Evolutionary conservation across 2,329 filamentous ascomycete genomes (phyloP).

Genomic region (Teratosphaeria gauchensis): DNA sequence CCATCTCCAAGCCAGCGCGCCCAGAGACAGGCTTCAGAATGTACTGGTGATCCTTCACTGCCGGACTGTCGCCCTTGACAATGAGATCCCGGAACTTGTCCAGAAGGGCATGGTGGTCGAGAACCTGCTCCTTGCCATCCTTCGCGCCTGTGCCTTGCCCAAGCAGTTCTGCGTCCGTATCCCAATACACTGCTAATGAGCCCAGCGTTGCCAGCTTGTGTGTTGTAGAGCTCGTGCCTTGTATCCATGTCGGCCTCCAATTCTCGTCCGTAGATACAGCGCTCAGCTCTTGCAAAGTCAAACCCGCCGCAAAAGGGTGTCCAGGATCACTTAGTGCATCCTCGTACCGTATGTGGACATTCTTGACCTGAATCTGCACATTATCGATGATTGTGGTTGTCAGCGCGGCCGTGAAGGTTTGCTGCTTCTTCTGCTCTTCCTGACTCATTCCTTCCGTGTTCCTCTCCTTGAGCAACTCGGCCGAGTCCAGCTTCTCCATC

Average conservation of each 20-base stretch:
- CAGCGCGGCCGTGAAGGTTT: constrained; percentile 92
- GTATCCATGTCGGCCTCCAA: constrained; percentile 94
- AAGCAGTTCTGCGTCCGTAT: constrained; percentile 80
- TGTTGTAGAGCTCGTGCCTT: constrained; percentile 70
- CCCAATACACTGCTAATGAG: constrained; percentile 92
- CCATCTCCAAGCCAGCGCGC: constrained; percentile 85
- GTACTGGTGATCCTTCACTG: constrained; percentile 64
- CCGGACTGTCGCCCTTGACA: constrained; percentile 54
- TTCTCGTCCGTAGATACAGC: constrained; percentile 90
- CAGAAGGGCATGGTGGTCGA: constrained; percentile 68
- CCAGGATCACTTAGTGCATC: constrained; percentile 91
- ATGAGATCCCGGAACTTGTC: constrained; percentile 70
- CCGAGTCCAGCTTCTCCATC: constrained; percentile 96
- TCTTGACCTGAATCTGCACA: constrained; percentile 92
- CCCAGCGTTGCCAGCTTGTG: constrained; percentile 91
- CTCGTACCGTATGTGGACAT: constrained; percentile 96
- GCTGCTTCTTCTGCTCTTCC: constrained; percentile 94
- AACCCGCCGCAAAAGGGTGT: constrained; percentile 84
- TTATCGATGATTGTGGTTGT: constrained; percentile 98
- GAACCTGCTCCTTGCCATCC: constrained; percentile 48
- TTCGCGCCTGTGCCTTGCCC: constrained; percentile 69
- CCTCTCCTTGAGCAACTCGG: constrained; percentile 84
- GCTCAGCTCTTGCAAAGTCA: constrained; percentile 93
- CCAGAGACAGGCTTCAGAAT: constrained; percentile 94
- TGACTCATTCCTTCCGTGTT: constrained; percentile 86